Evolutionary conservation across 164 flowering plant genomes (phyloP).

Genomic region (Vitis rotundifolia): DNA sequence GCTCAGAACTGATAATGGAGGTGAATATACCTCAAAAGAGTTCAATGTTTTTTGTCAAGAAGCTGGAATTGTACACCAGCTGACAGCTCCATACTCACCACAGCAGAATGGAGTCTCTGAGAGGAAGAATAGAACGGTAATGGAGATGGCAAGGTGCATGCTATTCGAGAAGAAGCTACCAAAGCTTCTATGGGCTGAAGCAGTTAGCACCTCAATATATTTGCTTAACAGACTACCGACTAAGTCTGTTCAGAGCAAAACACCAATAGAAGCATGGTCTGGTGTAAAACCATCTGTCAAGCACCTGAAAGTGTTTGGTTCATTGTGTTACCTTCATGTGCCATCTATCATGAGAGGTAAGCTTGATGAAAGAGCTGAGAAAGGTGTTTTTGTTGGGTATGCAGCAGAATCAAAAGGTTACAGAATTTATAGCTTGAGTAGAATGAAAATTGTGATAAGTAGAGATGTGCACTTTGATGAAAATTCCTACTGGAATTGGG

Average conservation of each 20-base stretch:
- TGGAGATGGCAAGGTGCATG: conserved; percentile 6
- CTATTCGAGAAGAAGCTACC: background rate
- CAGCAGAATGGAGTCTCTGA: conserved; percentile 1
- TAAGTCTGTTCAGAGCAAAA: background rate
- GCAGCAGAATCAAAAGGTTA: background rate
- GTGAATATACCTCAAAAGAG: background rate
- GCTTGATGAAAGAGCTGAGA: background rate
- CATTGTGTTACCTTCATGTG: background rate
- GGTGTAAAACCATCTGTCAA: background rate
- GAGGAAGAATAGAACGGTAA: conserved; percentile 1
- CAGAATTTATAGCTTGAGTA: background rate
- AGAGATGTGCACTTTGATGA: conserved; percentile 5
- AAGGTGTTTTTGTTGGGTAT: background rate
- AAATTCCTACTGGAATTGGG: background rate
- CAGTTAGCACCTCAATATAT: background rate
- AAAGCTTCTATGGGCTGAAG: background rate
- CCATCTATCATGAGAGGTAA: background rate
- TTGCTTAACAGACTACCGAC: background rate
- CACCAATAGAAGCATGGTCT: conserved; percentile 2
- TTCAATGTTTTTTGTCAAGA: background rate
- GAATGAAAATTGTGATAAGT: background rate
- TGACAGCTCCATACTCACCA: background rate
- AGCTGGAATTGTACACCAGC: background rate
- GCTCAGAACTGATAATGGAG: conserved; percentile 1
- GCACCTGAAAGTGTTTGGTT: conserved; percentile 2